These are phyloP conservation scores for Pyrenula aspistea DNA, from an alignment of 495 filamentous ascomycete genomes.

Conservation along the genomic window DNA sequence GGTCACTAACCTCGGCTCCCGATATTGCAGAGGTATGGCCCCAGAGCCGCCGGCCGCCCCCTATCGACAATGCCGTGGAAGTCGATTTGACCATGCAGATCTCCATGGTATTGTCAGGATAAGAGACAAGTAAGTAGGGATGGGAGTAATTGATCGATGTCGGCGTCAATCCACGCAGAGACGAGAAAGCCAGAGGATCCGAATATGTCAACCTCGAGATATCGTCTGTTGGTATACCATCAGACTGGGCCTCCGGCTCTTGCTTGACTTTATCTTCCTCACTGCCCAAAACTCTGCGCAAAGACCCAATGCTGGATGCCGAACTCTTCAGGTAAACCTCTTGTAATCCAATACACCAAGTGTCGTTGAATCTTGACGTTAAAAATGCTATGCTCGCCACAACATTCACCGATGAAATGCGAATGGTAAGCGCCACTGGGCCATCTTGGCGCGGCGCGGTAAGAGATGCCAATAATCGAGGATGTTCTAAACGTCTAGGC, in stretches of 20 bases:
- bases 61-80: conserved; percentile 51
- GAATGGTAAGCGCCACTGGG: conserved; percentile 68
- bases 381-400: conserved; percentile 66
- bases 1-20: conserved; percentile 70
- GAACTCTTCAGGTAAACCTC: not conserved
- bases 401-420: conserved; percentile 44
- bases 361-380: not conserved
- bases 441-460: conserved; percentile 70
- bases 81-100: conserved; percentile 76
- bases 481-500: conserved; percentile 15
- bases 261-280: not conserved
- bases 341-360: not conserved
- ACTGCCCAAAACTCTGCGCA: too few species aligned
- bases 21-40: conserved; percentile 90
- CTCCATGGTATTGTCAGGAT: conserved; percentile 86
- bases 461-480: conserved; percentile 62
- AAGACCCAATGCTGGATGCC: not conserved
- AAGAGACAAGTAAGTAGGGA: conserved; percentile 79
- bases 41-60: conserved; percentile 69
- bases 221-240: not conserved
- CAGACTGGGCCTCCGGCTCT: not conserved
- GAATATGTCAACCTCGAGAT: not conserved
- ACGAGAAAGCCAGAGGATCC: conserved; percentile 14
- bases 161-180: conserved; percentile 35
- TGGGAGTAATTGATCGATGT: conserved; percentile 78